These are phyloP conservation scores for Colletotrichum sp. DNA, from an alignment of 2,329 filamentous ascomycete species.

Conservation along the genomic window DNA sequence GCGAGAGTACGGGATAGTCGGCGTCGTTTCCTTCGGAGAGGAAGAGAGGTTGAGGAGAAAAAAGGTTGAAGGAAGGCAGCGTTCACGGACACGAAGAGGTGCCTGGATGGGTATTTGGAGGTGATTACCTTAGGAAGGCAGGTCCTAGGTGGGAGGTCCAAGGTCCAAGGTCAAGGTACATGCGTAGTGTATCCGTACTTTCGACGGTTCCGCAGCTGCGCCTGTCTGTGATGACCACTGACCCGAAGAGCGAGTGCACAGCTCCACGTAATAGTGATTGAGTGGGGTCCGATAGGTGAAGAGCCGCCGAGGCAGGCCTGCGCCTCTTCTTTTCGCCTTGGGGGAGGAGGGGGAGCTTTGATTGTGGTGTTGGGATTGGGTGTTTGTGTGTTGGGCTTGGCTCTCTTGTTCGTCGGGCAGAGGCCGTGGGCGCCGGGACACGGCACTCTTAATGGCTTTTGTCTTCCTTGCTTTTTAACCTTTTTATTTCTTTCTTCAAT, in stretches of 20 bases:
- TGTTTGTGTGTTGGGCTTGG: neutral
- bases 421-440: neutral
- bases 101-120: neutral
- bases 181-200: neutral
- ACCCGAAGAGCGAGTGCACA: neutral
- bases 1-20: neutral
- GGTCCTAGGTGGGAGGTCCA: neutral
- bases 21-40: neutral
- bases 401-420: neutral
- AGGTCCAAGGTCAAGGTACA: neutral
- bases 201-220: neutral
- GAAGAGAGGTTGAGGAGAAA: neutral
- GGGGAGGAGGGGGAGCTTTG: neutral
- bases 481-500: neutral
- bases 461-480: neutral
- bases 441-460: neutral
- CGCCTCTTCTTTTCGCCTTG: constrained; percentile 7
- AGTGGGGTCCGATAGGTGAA: constrained; percentile 11
- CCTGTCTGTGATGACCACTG: neutral
- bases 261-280: constrained; percentile 13
- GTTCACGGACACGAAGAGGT: neutral
- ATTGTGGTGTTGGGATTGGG: neutral
- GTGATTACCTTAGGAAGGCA: neutral
- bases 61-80: neutral
- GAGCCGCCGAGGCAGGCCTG: constrained; percentile 14